phyloP scores from a whole-genome alignment of 257 asterid species.

The Verbascum thapsus region DNA sequence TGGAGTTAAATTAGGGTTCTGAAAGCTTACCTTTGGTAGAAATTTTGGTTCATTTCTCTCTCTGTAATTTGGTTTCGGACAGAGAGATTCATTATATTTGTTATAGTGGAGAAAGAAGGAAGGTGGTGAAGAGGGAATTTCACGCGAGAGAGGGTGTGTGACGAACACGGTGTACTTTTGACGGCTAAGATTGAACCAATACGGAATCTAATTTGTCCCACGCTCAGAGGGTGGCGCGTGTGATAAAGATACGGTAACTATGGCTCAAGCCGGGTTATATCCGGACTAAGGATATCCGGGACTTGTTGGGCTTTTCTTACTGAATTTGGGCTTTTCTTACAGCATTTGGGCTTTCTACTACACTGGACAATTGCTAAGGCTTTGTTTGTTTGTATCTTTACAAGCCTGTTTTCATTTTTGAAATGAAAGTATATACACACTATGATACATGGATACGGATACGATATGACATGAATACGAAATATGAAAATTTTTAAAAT shows the following conservation, averaged over 20 bases:
- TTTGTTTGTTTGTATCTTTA: too few relatives aligned
- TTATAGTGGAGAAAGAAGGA: constrained; percentile 37
- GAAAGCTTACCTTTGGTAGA: constrained; percentile 41
- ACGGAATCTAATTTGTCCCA: constrained; percentile 7
- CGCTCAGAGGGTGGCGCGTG: constrained; percentile 46
- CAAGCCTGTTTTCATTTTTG: too few relatives aligned
- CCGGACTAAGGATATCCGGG: neutral
- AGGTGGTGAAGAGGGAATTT: constrained; percentile 19
- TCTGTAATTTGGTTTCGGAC: constrained; percentile 24
- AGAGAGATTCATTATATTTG: constrained; percentile 26
- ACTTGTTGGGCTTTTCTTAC: too few relatives aligned
- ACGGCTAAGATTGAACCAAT: constrained; percentile 36
- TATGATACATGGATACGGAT: too few relatives aligned
- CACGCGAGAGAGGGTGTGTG: constrained; percentile 44
- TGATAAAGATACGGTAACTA: neutral
- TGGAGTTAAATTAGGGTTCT: constrained; percentile 32
- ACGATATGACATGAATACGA: too few relatives aligned
- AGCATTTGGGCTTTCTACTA: too few relatives aligned
- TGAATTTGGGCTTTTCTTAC: too few relatives aligned
- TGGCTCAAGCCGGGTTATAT: neutral
- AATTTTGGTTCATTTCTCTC: constrained; percentile 24
- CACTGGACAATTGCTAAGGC: too few relatives aligned
- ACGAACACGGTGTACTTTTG: neutral
- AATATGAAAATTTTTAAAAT: too few relatives aligned
- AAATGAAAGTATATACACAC: too few relatives aligned